A percentile compares a stretch with the other conserved stretches of the same genome.
Evolutionary conservation across 2,329 filamentous ascomycete genomes (phyloP).

Genomic region (Boeremia exigua): DNA sequence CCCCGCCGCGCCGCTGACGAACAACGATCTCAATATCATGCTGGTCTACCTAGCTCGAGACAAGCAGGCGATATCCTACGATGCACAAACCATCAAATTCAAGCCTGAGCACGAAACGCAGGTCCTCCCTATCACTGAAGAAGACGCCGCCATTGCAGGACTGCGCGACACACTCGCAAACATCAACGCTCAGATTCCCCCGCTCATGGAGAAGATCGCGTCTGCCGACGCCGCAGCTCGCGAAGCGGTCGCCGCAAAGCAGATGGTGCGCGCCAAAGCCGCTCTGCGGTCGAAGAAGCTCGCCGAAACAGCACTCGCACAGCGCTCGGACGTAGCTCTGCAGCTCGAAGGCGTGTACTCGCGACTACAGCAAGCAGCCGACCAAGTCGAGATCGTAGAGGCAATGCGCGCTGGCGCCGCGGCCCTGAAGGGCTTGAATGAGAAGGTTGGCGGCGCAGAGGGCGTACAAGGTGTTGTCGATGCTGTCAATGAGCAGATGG

Average conservation of each 20-base stretch:
- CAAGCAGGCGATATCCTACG: conserved; percentile 75
- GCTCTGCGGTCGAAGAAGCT: conserved; percentile 83
- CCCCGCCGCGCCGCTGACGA: conserved; percentile 35
- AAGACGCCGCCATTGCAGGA: conserved; percentile 82
- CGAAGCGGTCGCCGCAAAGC: conserved; percentile 73
- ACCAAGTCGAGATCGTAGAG: conserved; percentile 81
- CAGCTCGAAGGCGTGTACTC: conserved; percentile 84
- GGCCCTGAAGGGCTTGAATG: conserved; percentile 75
- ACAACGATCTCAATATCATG: conserved; percentile 76
- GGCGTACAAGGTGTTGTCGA: conserved; percentile 78
- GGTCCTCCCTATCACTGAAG: conserved; percentile 68
- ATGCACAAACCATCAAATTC: conserved; percentile 80
- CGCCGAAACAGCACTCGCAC: conserved; percentile 74
- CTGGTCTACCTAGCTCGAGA: conserved; percentile 61
- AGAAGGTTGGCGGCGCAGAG: conserved; percentile 76
- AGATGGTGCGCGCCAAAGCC: conserved; percentile 75
- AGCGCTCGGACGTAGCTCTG: conserved; percentile 73
- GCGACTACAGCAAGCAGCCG: conserved; percentile 84
- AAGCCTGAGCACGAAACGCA: conserved; percentile 51
- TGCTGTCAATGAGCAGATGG: conserved; percentile 78
- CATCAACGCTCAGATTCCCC: conserved; percentile 70
- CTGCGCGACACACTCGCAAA: conserved; percentile 74
- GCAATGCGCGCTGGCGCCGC: conserved; percentile 80
- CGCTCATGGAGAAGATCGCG: conserved; percentile 63
- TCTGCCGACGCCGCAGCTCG: conserved; percentile 65